Percentiles rank a stretch among this genome's conserved stretches.
phyloP scores from a whole-genome alignment of 108 stramenopile genomes.

The Discostella pseudostelligera region DNA sequence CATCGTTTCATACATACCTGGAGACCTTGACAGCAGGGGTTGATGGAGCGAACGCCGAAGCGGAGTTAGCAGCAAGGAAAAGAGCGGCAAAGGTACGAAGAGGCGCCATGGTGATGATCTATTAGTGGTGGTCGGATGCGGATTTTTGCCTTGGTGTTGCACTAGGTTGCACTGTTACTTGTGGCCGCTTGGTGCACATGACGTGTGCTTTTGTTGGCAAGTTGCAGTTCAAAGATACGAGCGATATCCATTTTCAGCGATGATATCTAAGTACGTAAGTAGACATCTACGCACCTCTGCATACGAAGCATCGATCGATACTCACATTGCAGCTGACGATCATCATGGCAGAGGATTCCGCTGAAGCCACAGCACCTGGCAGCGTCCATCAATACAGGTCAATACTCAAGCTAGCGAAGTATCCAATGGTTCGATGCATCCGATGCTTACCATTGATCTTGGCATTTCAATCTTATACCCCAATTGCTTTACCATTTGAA shows the following conservation, averaged over 20 bases:
- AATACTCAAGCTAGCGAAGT: no score
- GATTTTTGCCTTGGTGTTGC: not conserved
- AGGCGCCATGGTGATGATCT: conserved; percentile 67
- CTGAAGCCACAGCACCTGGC: no score
- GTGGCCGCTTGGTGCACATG: not conserved
- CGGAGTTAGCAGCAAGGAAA: conserved; percentile 57
- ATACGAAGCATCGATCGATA: no score
- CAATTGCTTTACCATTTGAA: not conserved
- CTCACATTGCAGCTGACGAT: no score
- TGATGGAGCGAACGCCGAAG: conserved; percentile 70
- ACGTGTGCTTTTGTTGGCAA: conserved; percentile 4
- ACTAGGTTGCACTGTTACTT: not conserved
- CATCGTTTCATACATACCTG: conserved; percentile 57
- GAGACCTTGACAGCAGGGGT: conserved; percentile 41
- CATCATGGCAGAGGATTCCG: no score
- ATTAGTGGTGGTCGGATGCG: not conserved
- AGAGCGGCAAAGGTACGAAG: conserved; percentile 73
- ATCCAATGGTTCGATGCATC: conserved; percentile 2
- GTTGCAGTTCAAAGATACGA: not conserved
- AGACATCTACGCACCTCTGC: no score
- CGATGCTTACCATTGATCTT: conserved; percentile 6
- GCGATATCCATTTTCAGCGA: not conserved
- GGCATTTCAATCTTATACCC: conserved; percentile 2
- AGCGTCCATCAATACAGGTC: no score
- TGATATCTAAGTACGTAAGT: not conserved